Evolutionary conservation across 2,329 filamentous ascomycete species (phyloP), one percentile per base, ranked within the genome.

Genomic region (Cercospora sojina): DNA sequence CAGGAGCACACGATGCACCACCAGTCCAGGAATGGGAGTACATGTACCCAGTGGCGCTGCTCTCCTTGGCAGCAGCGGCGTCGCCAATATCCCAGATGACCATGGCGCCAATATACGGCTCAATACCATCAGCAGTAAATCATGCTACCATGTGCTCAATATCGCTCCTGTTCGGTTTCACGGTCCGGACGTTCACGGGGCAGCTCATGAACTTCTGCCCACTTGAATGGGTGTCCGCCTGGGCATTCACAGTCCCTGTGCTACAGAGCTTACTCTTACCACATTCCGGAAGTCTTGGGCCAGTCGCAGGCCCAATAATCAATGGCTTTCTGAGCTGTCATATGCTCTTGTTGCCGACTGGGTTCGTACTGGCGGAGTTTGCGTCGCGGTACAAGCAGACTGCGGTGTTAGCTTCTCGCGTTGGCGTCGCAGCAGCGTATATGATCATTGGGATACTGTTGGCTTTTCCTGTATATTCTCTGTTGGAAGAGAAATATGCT

Each of bases 91-190:
- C 91, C 0, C 87, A 92, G 75, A 83, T 93, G 69, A 89, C 87
- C 43, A 83, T 98, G 35, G 91, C 92, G 20, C 95, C 95, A 1
- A 90, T 96, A 10, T 98, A 96, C 79, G 95, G 95, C 61, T 88
- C 89, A 16, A 91, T 96, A 41, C 91, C 94, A 1, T 84, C 92
- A 0, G 85, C 87, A 1, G 83, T 90, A 70, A 90, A 89, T 77
- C 94, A 97, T 77, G 49, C 60, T 5, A 55, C 60, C n/a, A 62
- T 62, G 49, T 62, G 60, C 16, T 80, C 84, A 60, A 85, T 86
- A 75, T 84, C 88, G 67, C 81, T 91, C 60, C 86, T 86, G 74
- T 81, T 84, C 1, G 87, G 86, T 35, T 87, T 87, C 69, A 55
- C 57, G 7, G 18, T 59, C 5, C 25, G 53, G 7, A 38, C 55